Evolutionary conservation across 2,329 filamentous ascomycete genomes (phyloP).

Genomic region (Phaeosphaeria sp.): DNA sequence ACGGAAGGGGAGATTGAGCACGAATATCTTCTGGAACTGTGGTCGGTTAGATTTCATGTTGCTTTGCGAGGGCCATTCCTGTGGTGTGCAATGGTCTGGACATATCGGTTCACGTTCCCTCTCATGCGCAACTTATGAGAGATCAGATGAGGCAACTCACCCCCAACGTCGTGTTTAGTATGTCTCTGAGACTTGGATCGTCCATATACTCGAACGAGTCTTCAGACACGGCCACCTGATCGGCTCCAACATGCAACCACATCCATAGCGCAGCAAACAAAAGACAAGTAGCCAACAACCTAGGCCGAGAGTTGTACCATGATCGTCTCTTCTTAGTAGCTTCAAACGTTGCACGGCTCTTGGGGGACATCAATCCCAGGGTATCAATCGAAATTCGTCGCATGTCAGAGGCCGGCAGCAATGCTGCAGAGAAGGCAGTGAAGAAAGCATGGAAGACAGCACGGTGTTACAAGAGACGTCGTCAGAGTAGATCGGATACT

Average conservation of each 20-base stretch:
- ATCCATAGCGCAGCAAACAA: conserved; percentile 30
- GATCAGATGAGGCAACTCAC: conserved; percentile 16
- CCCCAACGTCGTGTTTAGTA: conserved; percentile 36
- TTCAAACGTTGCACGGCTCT: conserved; percentile 20
- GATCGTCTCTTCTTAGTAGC: conserved; percentile 21
- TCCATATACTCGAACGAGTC: conserved; percentile 31
- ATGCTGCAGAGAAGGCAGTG: conserved; percentile 2
- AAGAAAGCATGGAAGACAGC: conserved; percentile 2
- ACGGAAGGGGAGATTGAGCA: conserved; percentile 60
- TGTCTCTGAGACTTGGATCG: conserved; percentile 31
- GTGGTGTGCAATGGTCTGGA: background rate
- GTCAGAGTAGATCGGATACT: conserved; percentile 14
- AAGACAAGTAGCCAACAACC: conserved; percentile 29
- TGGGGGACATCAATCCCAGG: conserved; percentile 30
- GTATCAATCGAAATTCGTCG: conserved; percentile 40
- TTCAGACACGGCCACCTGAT: conserved; percentile 23
- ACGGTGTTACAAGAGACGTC: conserved; percentile 2
- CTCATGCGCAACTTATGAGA: too few species aligned
- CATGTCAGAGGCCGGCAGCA: conserved; percentile 15
- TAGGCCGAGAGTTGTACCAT: conserved; percentile 30
- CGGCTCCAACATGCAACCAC: conserved; percentile 24
- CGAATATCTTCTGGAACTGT: conserved; percentile 63
- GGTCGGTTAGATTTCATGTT: conserved; percentile 3
- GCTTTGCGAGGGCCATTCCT: background rate
- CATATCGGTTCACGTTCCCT: too few species aligned